Conservation (phyloP, 75 land plant species). For the Larix kaempferi region DNA sequence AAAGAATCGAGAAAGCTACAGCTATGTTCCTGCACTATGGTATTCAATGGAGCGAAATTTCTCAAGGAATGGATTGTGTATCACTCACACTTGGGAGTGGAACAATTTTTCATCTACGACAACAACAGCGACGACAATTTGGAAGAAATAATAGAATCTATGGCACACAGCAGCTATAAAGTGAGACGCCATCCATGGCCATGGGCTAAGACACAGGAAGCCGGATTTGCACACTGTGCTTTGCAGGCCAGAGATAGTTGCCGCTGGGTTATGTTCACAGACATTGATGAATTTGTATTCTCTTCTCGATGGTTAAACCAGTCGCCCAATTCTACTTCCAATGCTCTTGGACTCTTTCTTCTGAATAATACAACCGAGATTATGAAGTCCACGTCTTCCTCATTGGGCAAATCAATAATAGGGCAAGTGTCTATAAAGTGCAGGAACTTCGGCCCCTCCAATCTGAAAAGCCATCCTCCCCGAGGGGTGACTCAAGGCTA, state of each 20-base stretch:
- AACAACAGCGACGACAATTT: slow-evolving; percentile 47
- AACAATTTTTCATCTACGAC: slow-evolving; percentile 33
- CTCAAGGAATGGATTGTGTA: slow-evolving; percentile 38
- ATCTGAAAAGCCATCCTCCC: slow-evolving; percentile 13
- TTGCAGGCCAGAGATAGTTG: slow-evolving; percentile 18
- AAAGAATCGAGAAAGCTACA: slow-evolving; percentile 12
- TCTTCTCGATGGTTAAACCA: slow-evolving; percentile 7
- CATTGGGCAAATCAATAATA: background rate
- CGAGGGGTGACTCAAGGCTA: slow-evolving; percentile 44
- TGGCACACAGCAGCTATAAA: slow-evolving; percentile 15
- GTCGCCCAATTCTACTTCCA: background rate
- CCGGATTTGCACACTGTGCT: slow-evolving; percentile 45
- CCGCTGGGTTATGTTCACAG: slow-evolving; percentile 36
- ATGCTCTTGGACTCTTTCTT: background rate
- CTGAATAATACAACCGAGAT: background rate
- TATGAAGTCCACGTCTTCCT: background rate
- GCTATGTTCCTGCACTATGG: slow-evolving; percentile 50
- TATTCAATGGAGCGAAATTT: slow-evolving; percentile 35
- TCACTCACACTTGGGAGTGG: slow-evolving; percentile 33
- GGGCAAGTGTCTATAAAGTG: slow-evolving; percentile 33
- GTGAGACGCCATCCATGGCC: slow-evolving; percentile 29
- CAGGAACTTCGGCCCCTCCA: slow-evolving; percentile 41
- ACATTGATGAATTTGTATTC: slow-evolving; percentile 39
- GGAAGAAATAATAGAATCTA: slow-evolving; percentile 5
- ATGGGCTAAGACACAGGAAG: slow-evolving; percentile 47